Evolutionary conservation across 2,329 filamentous ascomycete genomes (phyloP), one percentile per base, ranked within the genome.

Genomic region (Pleurostoma richardsiae): DNA sequence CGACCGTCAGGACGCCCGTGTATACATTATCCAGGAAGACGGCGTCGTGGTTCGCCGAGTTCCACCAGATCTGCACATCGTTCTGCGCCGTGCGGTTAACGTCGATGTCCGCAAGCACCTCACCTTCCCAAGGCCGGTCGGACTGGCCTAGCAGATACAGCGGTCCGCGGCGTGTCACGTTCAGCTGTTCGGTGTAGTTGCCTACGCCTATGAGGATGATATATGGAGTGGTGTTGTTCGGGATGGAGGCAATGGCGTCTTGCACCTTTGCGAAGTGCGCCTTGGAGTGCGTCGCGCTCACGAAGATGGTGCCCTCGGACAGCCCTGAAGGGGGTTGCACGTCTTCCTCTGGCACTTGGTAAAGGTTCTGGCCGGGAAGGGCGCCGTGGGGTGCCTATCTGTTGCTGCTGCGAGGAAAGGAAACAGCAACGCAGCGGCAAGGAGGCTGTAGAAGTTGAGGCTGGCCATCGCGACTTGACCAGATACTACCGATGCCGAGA

Each of bases 111-210:
- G 71, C 69, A 4, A 71, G 70, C 1, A 58, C 44, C 8, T 56
- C 43, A 3, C 54, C 48, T 5, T 49, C 53, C 49, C 51, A 60
- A 0, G 76, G 72, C 3, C 60, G 54, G n/a, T 62, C 55, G 1
- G 75, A 80, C 50, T 79, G 70, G n/a, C 82, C 83, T 1, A 85
- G 70, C 5, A 86, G 68, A 29, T 79, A 82, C 5, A 85, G 65
- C 0, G 83, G 80, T 0, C 77, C 81, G 2, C 67, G 61, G 1
- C 82, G 79, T 4, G 82, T 86, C 49, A 86, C 70, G 52, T 86
- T 86, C 50, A 86, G 63, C 61, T 84, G 80, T 56, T 85, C 82
- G 1, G 67, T 76, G 55, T 86, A 86, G 49, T 70, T 72, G 0
- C 82, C 82, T 0, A 80, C 70, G 0, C 76, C 72, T 41, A 86